Percentiles rank a stretch among this genome's conserved stretches.
phyloP scores from a whole-genome alignment of 2,329 filamentous ascomycete genomes.

The Cercospora canescens region DNA sequence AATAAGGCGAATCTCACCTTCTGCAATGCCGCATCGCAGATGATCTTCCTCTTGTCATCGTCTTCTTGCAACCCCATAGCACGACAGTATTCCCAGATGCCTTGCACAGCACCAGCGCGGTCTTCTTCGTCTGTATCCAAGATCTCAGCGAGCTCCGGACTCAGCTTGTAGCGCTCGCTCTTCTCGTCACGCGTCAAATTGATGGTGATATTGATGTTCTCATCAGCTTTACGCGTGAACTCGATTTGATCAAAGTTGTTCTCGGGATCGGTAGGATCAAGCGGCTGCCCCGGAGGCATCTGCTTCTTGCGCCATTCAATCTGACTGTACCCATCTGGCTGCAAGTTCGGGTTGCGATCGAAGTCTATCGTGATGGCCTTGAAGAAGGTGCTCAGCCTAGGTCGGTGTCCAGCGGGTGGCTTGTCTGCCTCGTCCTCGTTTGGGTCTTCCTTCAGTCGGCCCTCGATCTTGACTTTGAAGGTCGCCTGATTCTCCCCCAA shows the following conservation, averaged over 20 bases:
- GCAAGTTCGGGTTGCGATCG: conserved; percentile 61
- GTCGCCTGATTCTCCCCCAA: conserved; percentile 78
- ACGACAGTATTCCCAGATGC: conserved; percentile 93
- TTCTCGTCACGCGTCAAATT: conserved; percentile 82
- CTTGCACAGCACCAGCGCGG: conserved; percentile 82
- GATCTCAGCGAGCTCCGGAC: conserved; percentile 75
- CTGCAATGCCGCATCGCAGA: conserved; percentile 80
- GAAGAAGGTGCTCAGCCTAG: conserved; percentile 76
- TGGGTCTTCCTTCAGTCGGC: conserved; percentile 67
- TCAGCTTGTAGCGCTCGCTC: conserved; percentile 81
- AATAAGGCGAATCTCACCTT: conserved; percentile 55
- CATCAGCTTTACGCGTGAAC: conserved; percentile 88
- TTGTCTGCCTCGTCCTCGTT: conserved; percentile 52
- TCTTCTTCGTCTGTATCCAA: conserved; percentile 86
- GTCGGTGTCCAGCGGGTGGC: conserved; percentile 50
- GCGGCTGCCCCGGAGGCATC: conserved; percentile 39
- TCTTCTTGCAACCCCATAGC: conserved; percentile 85
- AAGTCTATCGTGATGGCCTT: conserved; percentile 70
- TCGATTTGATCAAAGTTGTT: conserved; percentile 87
- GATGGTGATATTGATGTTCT: conserved; percentile 88
- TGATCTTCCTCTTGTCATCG: conserved; percentile 89
- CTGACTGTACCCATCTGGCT: conserved; percentile 60
- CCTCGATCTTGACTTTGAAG: conserved; percentile 91
- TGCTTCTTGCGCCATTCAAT: conserved; percentile 88
- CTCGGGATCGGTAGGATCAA: conserved; percentile 58